Conservation (phyloP, 495 filamentous ascomycete species). For the Hyaloscypha bicolor region DNA sequence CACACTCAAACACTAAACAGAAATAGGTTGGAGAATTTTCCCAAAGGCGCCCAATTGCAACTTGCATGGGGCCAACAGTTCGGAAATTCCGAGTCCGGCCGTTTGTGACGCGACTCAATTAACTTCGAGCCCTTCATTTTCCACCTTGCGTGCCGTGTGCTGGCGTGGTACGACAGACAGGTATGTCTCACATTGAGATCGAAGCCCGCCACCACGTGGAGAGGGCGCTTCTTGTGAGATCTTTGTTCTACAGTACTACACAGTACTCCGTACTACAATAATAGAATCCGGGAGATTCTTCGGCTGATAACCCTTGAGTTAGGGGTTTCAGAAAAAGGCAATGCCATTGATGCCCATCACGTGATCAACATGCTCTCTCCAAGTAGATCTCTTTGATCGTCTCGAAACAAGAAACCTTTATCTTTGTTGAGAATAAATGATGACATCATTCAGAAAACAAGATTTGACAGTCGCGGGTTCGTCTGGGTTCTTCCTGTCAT, state of each 20-base stretch:
- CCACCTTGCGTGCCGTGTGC: neutral
- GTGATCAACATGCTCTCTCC: neutral
- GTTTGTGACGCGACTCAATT: neutral
- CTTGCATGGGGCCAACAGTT: neutral
- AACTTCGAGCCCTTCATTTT: conserved; percentile 1
- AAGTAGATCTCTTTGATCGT: neutral
- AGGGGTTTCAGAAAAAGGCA: neutral
- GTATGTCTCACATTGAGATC: conserved; percentile 2
- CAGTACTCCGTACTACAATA: too few relatives aligned
- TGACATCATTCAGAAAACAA: neutral
- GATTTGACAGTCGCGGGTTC: neutral
- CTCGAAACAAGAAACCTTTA: neutral
- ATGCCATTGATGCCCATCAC: neutral
- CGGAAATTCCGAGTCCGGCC: neutral
- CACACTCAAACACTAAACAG: neutral
- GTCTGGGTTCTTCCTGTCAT: neutral
- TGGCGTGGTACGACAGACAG: neutral
- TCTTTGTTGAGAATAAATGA: neutral
- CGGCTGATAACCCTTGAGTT: neutral
- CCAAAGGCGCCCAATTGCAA: conserved; percentile 6
- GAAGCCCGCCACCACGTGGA: neutral
- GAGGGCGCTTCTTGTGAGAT: neutral
- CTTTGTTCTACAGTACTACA: neutral
- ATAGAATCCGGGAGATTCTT: neutral
- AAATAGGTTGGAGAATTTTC: neutral